These are phyloP conservation scores for Setaria italica DNA, from an alignment of 202 grass and related monocot species.

Conservation along the genomic window DNA sequence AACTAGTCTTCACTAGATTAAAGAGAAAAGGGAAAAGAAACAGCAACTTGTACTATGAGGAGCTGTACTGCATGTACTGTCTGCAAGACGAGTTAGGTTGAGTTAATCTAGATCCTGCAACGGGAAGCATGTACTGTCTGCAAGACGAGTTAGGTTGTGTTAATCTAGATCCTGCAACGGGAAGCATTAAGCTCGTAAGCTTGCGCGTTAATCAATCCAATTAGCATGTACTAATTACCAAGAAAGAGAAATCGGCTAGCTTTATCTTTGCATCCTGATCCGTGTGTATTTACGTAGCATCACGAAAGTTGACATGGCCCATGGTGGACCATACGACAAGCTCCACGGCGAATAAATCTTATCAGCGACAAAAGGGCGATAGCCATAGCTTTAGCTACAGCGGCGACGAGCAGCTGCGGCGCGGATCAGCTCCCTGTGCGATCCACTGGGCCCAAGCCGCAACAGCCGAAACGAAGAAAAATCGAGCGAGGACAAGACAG, in stretches of 20 bases:
- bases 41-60: conserved; percentile 4
- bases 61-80: conserved; percentile 40
- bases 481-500: conserved; percentile 1
- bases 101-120: conserved; percentile 17
- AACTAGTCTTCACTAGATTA: conserved; percentile 28
- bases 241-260: not conserved
- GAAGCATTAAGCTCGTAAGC: not conserved
- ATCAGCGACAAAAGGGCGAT: conserved; percentile 4
- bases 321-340: conserved; percentile 5
- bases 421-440: conserved; percentile 27
- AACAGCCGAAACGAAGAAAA: not conserved
- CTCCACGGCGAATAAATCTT: not conserved
- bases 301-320: conserved; percentile 18
- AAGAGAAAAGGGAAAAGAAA: not conserved
- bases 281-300: conserved; percentile 7
- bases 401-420: conserved; percentile 23
- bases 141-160: not conserved
- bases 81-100: not conserved
- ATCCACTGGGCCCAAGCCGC: conserved; percentile 36
- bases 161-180: conserved; percentile 18
- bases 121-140: conserved; percentile 20
- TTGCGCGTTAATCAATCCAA: not conserved
- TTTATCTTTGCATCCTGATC: conserved; percentile 3
- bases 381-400: conserved; percentile 27
- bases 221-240: not conserved